phyloP scores from a whole-genome alignment of 2,329 filamentous ascomycete species.

The Curvularia lunata region DNA sequence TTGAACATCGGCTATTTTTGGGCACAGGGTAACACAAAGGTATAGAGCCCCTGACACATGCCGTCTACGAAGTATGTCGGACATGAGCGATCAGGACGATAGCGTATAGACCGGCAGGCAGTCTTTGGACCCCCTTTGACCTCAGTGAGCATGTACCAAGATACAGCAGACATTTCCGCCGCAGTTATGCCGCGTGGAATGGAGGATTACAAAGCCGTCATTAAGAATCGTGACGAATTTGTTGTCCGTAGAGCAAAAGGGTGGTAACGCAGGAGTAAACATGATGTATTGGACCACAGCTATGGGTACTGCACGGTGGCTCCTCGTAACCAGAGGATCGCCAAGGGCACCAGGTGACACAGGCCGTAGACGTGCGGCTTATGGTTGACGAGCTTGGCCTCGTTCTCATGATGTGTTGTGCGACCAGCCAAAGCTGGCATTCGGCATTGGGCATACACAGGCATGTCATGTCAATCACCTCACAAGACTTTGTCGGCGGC shows the following conservation, averaged over 20 bases:
- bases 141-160: not conserved
- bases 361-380: not conserved
- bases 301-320: not conserved
- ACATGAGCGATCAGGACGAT: not conserved
- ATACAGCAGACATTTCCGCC: not conserved
- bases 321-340: not conserved
- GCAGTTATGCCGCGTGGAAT: not conserved
- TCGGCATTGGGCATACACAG: not conserved
- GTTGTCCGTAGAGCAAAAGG: not conserved
- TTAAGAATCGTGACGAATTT: not conserved
- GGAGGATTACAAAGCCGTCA: not conserved
- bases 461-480: not conserved
- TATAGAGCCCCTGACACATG: not conserved
- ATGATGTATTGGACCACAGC: conserved; percentile 5
- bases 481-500: conserved; percentile 43
- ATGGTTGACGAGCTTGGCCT: not conserved
- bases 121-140: not conserved
- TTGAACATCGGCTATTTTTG: not conserved
- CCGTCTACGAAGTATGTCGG: not conserved
- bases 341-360: not conserved
- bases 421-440: not conserved
- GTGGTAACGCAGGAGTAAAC: not conserved
- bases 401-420: not conserved
- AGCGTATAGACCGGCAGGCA: too few relatives aligned
- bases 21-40: not conserved